phyloP scores from a whole-genome alignment of 768 basidiomycete species.

The Agaricus blazei region DNA sequence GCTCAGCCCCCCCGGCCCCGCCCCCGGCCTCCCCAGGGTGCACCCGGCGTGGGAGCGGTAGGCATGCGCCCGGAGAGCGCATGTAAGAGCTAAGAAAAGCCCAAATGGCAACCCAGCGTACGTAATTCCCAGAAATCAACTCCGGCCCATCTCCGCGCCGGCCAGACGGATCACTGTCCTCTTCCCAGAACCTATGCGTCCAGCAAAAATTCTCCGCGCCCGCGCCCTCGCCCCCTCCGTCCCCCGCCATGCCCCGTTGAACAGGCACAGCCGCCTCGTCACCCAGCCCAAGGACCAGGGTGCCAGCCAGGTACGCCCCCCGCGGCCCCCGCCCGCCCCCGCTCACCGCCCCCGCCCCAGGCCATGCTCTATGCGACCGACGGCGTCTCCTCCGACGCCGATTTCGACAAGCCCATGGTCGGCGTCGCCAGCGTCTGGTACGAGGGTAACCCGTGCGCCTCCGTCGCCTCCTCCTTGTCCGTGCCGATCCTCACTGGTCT shows the following conservation, averaged over 20 bases:
- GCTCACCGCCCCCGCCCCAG: conserved; percentile 31
- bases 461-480: neutral
- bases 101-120: conserved; percentile 45
- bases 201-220: conserved; percentile 21
- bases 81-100: conserved; percentile 40
- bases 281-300: conserved; percentile 94
- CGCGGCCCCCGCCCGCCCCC: neutral
- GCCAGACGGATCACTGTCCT: conserved; percentile 8
- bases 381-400: conserved; percentile 70
- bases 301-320: conserved; percentile 70
- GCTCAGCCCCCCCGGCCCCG: neutral
- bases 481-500: conserved; percentile 6
- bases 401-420: conserved; percentile 96
- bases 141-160: conserved; percentile 13
- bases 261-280: conserved; percentile 72
- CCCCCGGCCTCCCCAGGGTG: conserved; percentile 25
- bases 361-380: conserved; percentile 99
- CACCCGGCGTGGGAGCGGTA: conserved; percentile 42
- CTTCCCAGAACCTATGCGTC: conserved; percentile 10
- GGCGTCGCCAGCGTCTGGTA: conserved; percentile 98
- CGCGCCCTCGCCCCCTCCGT: conserved; percentile 34
- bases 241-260: conserved; percentile 45
- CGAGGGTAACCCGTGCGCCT: conserved; percentile 92
- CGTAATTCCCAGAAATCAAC: conserved; percentile 31
- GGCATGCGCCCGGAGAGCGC: conserved; percentile 44